phyloP scores from a whole-genome alignment of 495 filamentous ascomycete genomes.

The Trichoderma parareesei region DNA sequence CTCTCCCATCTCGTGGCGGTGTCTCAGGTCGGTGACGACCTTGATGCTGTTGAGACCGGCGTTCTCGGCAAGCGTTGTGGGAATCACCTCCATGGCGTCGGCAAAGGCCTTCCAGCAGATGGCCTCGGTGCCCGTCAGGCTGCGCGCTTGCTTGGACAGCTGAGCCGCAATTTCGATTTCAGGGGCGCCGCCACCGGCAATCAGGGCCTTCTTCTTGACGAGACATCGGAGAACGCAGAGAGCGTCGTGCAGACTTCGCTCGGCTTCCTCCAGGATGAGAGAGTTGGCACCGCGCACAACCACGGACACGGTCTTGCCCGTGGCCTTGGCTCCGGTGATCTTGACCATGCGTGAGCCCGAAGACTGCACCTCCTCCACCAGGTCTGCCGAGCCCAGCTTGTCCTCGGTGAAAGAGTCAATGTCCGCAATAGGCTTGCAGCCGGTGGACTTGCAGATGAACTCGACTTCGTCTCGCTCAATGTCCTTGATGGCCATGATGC shows the following conservation, averaged over 20 bases:
- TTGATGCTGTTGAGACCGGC: slow-evolving; percentile 96
- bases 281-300: slow-evolving; percentile 90
- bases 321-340: slow-evolving; percentile 77
- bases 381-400: slow-evolving; percentile 92
- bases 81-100: slow-evolving; percentile 94
- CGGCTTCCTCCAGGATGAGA: slow-evolving; percentile 92
- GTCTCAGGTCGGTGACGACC: slow-evolving; percentile 93
- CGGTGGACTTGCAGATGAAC: slow-evolving; percentile 95
- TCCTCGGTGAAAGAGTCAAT: slow-evolving; percentile 98
- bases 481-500: slow-evolving; percentile 92
- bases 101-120: slow-evolving; percentile 99
- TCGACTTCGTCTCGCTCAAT: slow-evolving; percentile 98
- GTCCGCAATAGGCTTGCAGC: slow-evolving; percentile 98
- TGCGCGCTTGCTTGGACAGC: slow-evolving; percentile 71
- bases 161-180: slow-evolving; percentile 89
- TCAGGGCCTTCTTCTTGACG: slow-evolving; percentile 96
- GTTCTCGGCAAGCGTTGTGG: slow-evolving; percentile 94
- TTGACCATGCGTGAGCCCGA: slow-evolving; percentile 88
- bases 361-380: slow-evolving; percentile 85
- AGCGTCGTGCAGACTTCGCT: slow-evolving; percentile 91
- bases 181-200: slow-evolving; percentile 91
- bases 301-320: slow-evolving; percentile 83
- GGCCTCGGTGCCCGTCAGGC: slow-evolving; percentile 79
- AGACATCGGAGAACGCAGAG: slow-evolving; percentile 96
- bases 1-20: slow-evolving; percentile 89